Evolutionary conservation across 2,329 filamentous ascomycete genomes (phyloP), one percentile per base, ranked within the genome.

Genomic region (Dothideomycetidae sp.): DNA sequence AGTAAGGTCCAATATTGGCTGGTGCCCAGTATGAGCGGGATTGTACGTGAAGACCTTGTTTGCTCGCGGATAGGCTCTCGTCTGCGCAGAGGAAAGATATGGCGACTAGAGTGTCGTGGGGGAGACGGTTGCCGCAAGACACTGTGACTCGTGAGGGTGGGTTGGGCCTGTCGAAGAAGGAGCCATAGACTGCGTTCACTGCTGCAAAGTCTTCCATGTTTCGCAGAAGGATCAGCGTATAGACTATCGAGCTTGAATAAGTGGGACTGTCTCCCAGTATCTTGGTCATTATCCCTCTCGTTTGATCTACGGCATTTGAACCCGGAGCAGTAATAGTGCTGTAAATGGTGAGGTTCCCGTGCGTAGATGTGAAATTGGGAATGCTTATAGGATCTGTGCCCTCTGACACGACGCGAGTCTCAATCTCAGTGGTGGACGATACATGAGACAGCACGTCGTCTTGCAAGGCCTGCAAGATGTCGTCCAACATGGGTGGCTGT

Each of bases 1-100:
- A 94, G 58, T 96, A 96, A 0, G 90, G 90, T 0, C 90, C 90
- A 37, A 98, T 96, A 52, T 96, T 96, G 13, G 90, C 88, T 0
- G 90, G 90, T 0, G 90, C 90, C 90, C 90, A 98, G 65, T 96
- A 96, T 9, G 84, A 93, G 28, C 82, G 68, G 3, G 81, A 86
- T 59, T 96, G 90, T 4, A 98, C 86, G 55, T 98, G 90, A 1
- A 96, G 68, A 0, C 59, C 81, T 40, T 61, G 55, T 39, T 50
- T 47, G 28, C 42, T 37, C 12, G 47, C 46, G 29, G 15, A 18
- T 2, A 36, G 14, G 10, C 5, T 18, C 10, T 49, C 50, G 17
- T 44, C 30, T 4, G 67, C 57, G n/a, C 68, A 49, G 9, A 66
- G 54, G 18, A 70, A 55, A 12, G 68, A 72, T 13, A 76, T 57